These are phyloP conservation scores for Marasmius tenuissimus DNA, from an alignment of 1,284 basidiomycete genomes.

Conservation along the genomic window DNA sequence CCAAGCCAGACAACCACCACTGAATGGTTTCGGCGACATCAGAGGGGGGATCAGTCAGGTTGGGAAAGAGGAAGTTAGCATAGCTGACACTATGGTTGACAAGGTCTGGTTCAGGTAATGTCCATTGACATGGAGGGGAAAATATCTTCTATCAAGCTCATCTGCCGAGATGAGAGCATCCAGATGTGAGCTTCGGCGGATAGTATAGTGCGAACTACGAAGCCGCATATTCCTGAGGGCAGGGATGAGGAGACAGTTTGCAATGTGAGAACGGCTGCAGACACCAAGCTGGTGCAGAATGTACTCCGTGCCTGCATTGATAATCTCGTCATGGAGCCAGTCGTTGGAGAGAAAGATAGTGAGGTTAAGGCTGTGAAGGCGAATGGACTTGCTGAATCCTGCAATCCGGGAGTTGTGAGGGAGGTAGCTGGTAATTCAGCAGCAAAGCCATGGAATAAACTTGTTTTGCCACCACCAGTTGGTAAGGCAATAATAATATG, in stretches of 20 bases:
- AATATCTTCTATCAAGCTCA: slow-evolving; percentile 7
- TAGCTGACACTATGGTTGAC: neutral
- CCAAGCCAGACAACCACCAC: slow-evolving; percentile 12
- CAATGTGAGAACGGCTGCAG: neutral
- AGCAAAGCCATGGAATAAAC: no score
- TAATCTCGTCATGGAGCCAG: neutral
- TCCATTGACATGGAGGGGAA: slow-evolving; percentile 9
- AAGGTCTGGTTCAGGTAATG: slow-evolving; percentile 17
- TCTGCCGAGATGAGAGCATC: neutral
- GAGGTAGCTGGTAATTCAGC: no score
- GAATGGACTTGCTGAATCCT: neutral
- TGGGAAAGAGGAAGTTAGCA: neutral
- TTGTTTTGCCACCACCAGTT: no score
- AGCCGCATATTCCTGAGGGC: neutral
- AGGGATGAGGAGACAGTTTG: neutral
- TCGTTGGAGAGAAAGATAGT: neutral
- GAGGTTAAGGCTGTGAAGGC: neutral
- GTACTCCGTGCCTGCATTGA: neutral
- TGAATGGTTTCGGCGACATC: slow-evolving; percentile 5
- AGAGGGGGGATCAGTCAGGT: neutral
- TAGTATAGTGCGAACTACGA: neutral
- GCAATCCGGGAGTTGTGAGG: neutral
- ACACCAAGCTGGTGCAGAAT: neutral
- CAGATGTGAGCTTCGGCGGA: neutral
- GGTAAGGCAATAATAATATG: no score